phyloP scores from a whole-genome alignment of 768 basidiomycete species.

The Lactarius quietus region DNA sequence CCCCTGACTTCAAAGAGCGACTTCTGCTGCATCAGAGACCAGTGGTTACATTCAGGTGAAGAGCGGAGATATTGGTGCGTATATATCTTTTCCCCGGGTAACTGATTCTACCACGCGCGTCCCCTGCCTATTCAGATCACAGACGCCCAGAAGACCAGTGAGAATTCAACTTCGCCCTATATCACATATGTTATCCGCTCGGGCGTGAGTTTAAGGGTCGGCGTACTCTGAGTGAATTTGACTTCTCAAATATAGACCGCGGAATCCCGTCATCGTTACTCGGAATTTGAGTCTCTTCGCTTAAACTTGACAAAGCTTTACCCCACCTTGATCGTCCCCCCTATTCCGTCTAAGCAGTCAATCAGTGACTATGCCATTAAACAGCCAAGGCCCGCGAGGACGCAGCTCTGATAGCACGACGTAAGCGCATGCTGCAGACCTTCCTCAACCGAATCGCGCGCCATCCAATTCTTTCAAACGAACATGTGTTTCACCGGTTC shows the following conservation, averaged over 20 bases:
- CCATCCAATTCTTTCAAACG: constrained; percentile 94
- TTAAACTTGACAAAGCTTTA: constrained; percentile 81
- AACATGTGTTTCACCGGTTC: constrained; percentile 95
- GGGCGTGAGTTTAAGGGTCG: constrained; percentile 52
- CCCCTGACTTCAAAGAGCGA: constrained; percentile 63
- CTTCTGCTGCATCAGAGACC: constrained; percentile 74
- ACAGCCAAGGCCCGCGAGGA: constrained; percentile 97
- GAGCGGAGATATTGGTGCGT: constrained; percentile 77
- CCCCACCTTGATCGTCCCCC: constrained; percentile 94
- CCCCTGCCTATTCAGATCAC: constrained; percentile 59
- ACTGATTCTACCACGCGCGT: neutral
- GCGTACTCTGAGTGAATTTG: constrained; percentile 4
- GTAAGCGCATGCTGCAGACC: constrained; percentile 93
- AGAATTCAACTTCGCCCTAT: constrained; percentile 85
- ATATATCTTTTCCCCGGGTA: neutral
- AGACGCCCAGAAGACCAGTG: constrained; percentile 92
- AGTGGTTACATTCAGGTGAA: constrained; percentile 76
- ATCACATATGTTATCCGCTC: constrained; percentile 92
- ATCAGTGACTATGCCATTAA: constrained; percentile 97
- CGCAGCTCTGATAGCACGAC: constrained; percentile 80
- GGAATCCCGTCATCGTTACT: constrained; percentile 88
- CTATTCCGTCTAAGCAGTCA: constrained; percentile 95
- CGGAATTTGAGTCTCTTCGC: constrained; percentile 94
- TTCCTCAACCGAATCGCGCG: constrained; percentile 87
- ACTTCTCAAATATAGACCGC: constrained; percentile 50